These are phyloP conservation scores for Chaetomiaceae sp. DNA, from an alignment of 2,329 filamentous ascomycete genomes.

Conservation along the genomic window DNA sequence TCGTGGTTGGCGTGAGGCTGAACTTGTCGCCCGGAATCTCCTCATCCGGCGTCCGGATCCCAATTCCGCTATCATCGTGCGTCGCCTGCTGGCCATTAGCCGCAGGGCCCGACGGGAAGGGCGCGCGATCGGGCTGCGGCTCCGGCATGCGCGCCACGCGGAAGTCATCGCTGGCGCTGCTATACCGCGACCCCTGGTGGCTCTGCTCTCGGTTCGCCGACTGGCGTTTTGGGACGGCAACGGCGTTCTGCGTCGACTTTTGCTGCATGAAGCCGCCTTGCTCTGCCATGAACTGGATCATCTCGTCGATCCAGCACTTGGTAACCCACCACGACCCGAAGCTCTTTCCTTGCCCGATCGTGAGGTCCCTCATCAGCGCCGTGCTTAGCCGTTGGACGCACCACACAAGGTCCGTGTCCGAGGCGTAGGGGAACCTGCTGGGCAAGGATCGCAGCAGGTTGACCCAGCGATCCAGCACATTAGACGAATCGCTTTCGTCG, in stretches of 20 bases:
- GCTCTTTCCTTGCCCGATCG: constrained; percentile 70
- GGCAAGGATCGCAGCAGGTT: constrained; percentile 66
- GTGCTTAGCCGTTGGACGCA: constrained; percentile 73
- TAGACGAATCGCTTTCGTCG: constrained; percentile 47
- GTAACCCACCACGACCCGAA: constrained; percentile 94
- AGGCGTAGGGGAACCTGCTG: constrained; percentile 67
- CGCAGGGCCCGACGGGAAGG: constrained; percentile 43
- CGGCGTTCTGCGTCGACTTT: constrained; percentile 37
- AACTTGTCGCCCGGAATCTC: constrained; percentile 60
- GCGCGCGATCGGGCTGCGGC: constrained; percentile 46
- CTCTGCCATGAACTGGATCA: constrained; percentile 84
- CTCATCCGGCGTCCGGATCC: constrained; percentile 63
- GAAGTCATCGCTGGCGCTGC: constrained; percentile 44
- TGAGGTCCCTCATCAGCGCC: constrained; percentile 75
- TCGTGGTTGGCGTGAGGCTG: constrained; percentile 31
- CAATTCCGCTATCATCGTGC: constrained; percentile 72
- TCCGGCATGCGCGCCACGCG: constrained; percentile 43
- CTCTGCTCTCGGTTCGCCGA: constrained; percentile 35
- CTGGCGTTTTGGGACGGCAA: constrained; percentile 33
- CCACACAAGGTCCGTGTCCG: constrained; percentile 68
- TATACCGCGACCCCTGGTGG: constrained; percentile 38
- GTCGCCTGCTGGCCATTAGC: constrained; percentile 37
- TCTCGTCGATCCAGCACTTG: constrained; percentile 93
- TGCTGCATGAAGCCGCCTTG: constrained; percentile 80
- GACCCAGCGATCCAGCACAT: constrained; percentile 75